Evolutionary conservation across 768 basidiomycete species (phyloP), one percentile per base, ranked within the genome.

Genomic region (Boletales sp.): DNA sequence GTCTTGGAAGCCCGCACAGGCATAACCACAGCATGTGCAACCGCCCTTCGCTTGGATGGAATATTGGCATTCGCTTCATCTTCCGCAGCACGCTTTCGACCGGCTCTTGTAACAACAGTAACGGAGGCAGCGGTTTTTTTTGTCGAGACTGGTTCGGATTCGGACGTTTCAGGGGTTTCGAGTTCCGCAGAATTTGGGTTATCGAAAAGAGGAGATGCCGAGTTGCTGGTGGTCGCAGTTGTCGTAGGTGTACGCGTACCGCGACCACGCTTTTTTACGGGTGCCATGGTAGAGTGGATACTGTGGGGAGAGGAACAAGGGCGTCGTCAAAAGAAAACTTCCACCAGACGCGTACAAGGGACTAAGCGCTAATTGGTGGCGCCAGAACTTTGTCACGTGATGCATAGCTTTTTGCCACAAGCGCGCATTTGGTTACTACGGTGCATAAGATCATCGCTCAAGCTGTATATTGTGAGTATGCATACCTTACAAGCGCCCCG

Each of bases 81-180:
- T 30, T 61, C 61, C 40, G 78, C 76, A 8, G 46, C 51, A 41
- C 68, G 69, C 40, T 69, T 71, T 48, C 57, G 55, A 21, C 54
- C 32, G 8, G 24, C 62, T 56, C 50, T 55, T 19, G 46, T 56
- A 32, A 42, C 19, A 14, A 45, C 2, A 34, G 48, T 10, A 27
- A 48, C 37, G 10, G 39, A 40, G 32, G 18, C 21, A 14, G 45
- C 21, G 11, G 32, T 31, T n/a, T 53, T 44, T 19, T 59, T 45
- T 19, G 32, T 27, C 5, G 15, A 10, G 21, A n/a, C 49, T 27
- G 53, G 40, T 29, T 65, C 67, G 36, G 63, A 58, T 34, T 69
- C 69, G 21, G 82, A 84, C 29, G 81, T 82, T 37, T 68, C 68
- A 57, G 83, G 82, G 44, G 82, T 82, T 58, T 75, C 75, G 29